Percentiles rank a stretch among this genome's conserved stretches.
phyloP scores from a whole-genome alignment of 148 eudicot genomes.

The Heliamphora exappendiculata region DNA sequence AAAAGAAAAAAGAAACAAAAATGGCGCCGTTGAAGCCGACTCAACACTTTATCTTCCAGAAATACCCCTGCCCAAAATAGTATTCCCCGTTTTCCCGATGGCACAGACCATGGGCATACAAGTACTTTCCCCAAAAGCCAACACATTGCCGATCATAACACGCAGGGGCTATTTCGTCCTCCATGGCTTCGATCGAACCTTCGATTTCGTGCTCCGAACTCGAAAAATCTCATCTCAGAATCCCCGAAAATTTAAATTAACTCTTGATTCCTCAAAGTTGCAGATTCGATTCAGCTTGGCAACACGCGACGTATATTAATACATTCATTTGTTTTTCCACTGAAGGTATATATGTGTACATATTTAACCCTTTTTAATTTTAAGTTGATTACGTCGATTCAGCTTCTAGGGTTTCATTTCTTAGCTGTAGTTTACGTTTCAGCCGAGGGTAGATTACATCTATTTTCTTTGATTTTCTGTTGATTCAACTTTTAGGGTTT shows the following conservation, averaged over 20 bases:
- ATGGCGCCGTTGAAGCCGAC: not conserved
- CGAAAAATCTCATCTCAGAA: slow-evolving; percentile 2
- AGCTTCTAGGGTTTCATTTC: not conserved
- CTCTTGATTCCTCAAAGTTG: not conserved
- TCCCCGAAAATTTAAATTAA: slow-evolving; percentile 1
- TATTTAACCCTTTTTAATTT: not conserved
- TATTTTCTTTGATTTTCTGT: not conserved
- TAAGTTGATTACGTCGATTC: not conserved
- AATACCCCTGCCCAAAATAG: not conserved
- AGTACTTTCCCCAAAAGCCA: not conserved
- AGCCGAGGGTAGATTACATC: not conserved
- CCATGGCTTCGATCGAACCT: slow-evolving; percentile 4
- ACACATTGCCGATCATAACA: not conserved
- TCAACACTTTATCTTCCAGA: not conserved
- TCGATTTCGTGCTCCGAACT: slow-evolving; percentile 3
- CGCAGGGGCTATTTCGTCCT: not conserved
- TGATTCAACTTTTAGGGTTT: slow-evolving; percentile 5
- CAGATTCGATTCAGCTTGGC: not conserved
- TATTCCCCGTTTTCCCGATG: not conserved
- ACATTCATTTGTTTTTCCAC: not conserved
- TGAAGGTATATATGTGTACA: not conserved
- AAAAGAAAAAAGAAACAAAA: too few species aligned
- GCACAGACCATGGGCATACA: not conserved
- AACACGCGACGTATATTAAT: not conserved
- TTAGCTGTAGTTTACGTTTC: not conserved